phyloP scores from a whole-genome alignment of 164 flowering plant species.

The Tetrastigma voinierianum region DNA sequence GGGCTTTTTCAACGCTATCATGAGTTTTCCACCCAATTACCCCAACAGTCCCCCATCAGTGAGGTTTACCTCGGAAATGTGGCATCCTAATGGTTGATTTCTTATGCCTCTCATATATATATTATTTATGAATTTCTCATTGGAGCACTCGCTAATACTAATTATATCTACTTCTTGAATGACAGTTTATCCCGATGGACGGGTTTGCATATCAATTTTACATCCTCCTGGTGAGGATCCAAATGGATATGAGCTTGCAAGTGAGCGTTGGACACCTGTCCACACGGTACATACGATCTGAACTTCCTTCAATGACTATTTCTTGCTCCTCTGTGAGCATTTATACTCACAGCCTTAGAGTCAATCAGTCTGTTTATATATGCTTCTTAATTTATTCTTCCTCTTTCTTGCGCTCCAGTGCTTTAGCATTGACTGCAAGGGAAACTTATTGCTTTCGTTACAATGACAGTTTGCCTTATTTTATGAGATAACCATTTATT shows the following conservation, averaged over 20 bases:
- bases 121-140: background rate
- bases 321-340: too few species aligned
- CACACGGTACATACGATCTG: constrained; percentile 60
- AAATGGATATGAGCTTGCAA: constrained; percentile 95
- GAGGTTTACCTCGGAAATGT: constrained; percentile 58
- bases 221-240: constrained; percentile 99
- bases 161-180: background rate
- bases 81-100: constrained; percentile 73
- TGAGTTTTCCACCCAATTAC: constrained; percentile 65
- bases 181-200: constrained; percentile 87
- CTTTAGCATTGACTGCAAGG: too few species aligned
- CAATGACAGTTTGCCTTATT: too few species aligned
- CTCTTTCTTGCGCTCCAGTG: too few species aligned
- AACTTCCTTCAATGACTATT: background rate
- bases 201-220: constrained; percentile 92
- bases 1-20: constrained; percentile 67
- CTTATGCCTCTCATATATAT: background rate
- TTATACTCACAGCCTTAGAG: too few species aligned
- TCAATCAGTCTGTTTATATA: too few species aligned
- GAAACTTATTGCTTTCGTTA: too few species aligned
- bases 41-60: constrained; percentile 72
- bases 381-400: too few species aligned
- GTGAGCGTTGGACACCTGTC: constrained; percentile 95
- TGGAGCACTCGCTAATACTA: too few species aligned
- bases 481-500: too few species aligned